Evolutionary conservation across 495 filamentous ascomycete genomes (phyloP).

Genomic region (Penicillium steckii): DNA sequence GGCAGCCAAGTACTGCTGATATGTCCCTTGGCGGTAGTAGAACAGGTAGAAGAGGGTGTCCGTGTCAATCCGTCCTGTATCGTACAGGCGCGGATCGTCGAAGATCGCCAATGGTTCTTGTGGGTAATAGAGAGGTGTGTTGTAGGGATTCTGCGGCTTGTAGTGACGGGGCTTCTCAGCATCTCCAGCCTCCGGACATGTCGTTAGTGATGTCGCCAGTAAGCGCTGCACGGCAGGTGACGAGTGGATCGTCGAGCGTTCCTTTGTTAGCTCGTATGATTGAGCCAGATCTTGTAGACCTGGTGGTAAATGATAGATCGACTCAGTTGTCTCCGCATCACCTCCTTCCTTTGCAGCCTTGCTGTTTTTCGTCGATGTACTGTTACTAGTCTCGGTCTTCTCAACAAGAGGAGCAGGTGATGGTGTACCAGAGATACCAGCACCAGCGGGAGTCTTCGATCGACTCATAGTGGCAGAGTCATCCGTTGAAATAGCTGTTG

Average conservation of each 20-base stretch:
- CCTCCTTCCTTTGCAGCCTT: slow-evolving; percentile 31
- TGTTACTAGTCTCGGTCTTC: slow-evolving; percentile 39
- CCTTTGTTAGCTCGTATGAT: slow-evolving; percentile 82
- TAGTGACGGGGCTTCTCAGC: slow-evolving; percentile 80
- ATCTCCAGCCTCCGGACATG: slow-evolving; percentile 72
- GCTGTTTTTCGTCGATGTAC: slow-evolving; percentile 31
- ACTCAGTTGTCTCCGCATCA: slow-evolving; percentile 56
- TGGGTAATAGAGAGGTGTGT: slow-evolving; percentile 82
- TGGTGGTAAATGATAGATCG: slow-evolving; percentile 91
- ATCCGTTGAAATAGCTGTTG: slow-evolving; percentile 35
- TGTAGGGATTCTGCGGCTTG: slow-evolving; percentile 74
- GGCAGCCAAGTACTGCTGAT: slow-evolving; percentile 94
- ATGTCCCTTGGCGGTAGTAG: slow-evolving; percentile 95
- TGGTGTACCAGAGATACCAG: slow-evolving; percentile 10
- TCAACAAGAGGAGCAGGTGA: slow-evolving; percentile 28
- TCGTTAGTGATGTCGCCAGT: slow-evolving; percentile 66
- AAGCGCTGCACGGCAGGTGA: slow-evolving; percentile 68
- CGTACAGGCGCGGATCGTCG: slow-evolving; percentile 84
- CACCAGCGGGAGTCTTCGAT: slow-evolving; percentile 45
- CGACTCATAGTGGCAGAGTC: slow-evolving; percentile 32
- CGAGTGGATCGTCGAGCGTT: slow-evolving; percentile 52
- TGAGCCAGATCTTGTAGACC: slow-evolving; percentile 86
- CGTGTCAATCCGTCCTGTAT: slow-evolving; percentile 73
- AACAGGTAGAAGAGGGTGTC: slow-evolving; percentile 99
- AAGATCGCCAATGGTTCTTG: slow-evolving; percentile 88